These are phyloP conservation scores for Daldinia childiae DNA, from an alignment of 495 filamentous ascomycete genomes.

Conservation along the genomic window DNA sequence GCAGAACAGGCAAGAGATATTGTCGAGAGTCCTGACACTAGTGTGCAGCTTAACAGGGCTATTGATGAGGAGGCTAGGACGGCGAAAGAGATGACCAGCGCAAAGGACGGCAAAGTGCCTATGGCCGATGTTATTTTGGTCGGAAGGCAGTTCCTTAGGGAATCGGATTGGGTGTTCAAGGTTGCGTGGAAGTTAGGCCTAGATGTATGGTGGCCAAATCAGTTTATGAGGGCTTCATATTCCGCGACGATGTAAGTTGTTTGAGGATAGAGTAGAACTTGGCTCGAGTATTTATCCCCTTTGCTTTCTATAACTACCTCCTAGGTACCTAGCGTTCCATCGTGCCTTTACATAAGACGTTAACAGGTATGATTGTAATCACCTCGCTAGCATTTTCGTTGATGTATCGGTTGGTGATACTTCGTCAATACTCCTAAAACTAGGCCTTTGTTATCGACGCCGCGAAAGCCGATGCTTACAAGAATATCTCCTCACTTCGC, in stretches of 20 bases:
- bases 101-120: background rate
- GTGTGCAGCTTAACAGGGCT: too few relatives aligned
- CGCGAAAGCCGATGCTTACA: too few relatives aligned
- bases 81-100: background rate
- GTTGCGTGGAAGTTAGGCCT: background rate
- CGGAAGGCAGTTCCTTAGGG: background rate
- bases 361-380: too few relatives aligned
- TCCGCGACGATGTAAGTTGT: background rate
- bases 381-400: too few relatives aligned
- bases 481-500: too few relatives aligned
- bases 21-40: too few relatives aligned
- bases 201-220: background rate
- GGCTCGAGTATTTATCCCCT: background rate
- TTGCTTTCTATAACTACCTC: background rate
- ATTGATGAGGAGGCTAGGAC: background rate
- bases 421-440: too few relatives aligned
- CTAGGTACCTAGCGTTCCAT: too few relatives aligned
- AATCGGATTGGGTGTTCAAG: background rate
- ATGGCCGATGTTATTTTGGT: background rate
- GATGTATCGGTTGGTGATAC: too few relatives aligned
- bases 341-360: too few relatives aligned
- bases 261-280: background rate
- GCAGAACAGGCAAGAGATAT: too few relatives aligned
- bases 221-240: background rate
- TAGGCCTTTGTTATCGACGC: too few relatives aligned